phyloP scores from a whole-genome alignment of 495 filamentous ascomycete species.

The Penicillium flavigenum region DNA sequence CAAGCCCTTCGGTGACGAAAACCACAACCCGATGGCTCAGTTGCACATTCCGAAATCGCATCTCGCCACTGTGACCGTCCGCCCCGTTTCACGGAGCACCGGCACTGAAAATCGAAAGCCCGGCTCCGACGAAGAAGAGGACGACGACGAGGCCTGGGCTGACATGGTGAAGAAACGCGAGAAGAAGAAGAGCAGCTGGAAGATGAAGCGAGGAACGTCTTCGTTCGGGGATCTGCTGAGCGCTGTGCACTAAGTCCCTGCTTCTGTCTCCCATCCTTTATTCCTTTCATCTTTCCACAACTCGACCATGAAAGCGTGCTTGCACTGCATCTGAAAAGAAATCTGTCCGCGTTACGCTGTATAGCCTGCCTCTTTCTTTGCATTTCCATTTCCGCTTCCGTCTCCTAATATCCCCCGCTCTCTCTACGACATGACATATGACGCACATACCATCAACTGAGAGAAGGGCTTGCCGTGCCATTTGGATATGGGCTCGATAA shows the following conservation, averaged over 20 bases:
- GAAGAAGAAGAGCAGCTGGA: constrained; percentile 74
- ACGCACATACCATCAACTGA: constrained; percentile 27
- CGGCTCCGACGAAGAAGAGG: constrained; percentile 62
- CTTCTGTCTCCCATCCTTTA: background rate
- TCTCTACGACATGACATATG: constrained; percentile 19
- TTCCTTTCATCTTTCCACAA: background rate
- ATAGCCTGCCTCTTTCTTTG: constrained; percentile 2
- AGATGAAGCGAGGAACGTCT: constrained; percentile 58
- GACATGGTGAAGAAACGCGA: constrained; percentile 84
- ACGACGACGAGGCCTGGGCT: constrained; percentile 83
- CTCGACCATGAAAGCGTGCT: background rate
- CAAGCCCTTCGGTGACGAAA: constrained; percentile 51
- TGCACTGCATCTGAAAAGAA: constrained; percentile 4
- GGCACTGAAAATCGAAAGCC: constrained; percentile 27
- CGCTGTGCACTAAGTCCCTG: constrained; percentile 39
- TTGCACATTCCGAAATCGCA: constrained; percentile 34
- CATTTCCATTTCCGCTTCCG: background rate
- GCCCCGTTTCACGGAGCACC: constrained; percentile 35
- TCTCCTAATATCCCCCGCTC: constrained; percentile 7
- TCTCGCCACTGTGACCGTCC: constrained; percentile 38
- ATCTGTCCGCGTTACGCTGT: background rate
- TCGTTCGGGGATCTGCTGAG: constrained; percentile 44
- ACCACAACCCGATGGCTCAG: constrained; percentile 28
- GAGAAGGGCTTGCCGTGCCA: background rate
- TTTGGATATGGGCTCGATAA: constrained; percentile 8